Base-by-base conservation (phyloP, 1,284 basidiomycete species). In the Phenoliferia sp. region DNA sequence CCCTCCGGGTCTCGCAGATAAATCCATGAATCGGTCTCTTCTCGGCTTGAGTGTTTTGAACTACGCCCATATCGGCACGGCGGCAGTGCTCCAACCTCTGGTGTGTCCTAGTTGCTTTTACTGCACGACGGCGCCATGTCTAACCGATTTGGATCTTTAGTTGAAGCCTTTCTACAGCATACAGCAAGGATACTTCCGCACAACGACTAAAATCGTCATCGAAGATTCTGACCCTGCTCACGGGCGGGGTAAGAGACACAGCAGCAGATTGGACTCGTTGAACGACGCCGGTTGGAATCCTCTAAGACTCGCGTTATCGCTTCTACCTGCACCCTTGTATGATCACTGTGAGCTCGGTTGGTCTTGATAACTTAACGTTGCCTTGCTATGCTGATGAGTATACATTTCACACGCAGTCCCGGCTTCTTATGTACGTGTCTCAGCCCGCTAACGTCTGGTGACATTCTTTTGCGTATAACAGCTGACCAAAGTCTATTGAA, bases 1-100 rank as follows among this genome's bases (percentile, higher is more conserved):
- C 26, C 70, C 70, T 6, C 56, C 56, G 4, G 56, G 56, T 34
- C 19, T 58, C n/a, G 50, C 50, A 19, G 50, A 54, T n/a, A 54
- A n/a, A 22, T 31, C 33, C n/a, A 32, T 10, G 7, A 16, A 26
- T 19, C 31, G 31, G 6, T 17, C 31, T 34, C 33, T 34, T 26
- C 28, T 33, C 17, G 32, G 12, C 15, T 34, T 35, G 19, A 28
- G n/a, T 17, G 33, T 58, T 3, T 34, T 58, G 32, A 58, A 58
- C 56, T 58, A 58, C 56, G 22, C 50, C 22, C 22, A 22, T 12
- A 22, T 44, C 39, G n/a, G n/a, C n/a, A n/a, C n/a, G n/a, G n/a
- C n/a, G n/a, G n/a, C n/a, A n/a, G n/a, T n/a, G n/a, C n/a, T n/a
- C n/a, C n/a, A n/a, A n/a, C n/a, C n/a, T n/a, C n/a, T n/a, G 39